These are phyloP conservation scores for Phoma sp. DNA, from an alignment of 2,329 filamentous ascomycete species.

Conservation along the genomic window DNA sequence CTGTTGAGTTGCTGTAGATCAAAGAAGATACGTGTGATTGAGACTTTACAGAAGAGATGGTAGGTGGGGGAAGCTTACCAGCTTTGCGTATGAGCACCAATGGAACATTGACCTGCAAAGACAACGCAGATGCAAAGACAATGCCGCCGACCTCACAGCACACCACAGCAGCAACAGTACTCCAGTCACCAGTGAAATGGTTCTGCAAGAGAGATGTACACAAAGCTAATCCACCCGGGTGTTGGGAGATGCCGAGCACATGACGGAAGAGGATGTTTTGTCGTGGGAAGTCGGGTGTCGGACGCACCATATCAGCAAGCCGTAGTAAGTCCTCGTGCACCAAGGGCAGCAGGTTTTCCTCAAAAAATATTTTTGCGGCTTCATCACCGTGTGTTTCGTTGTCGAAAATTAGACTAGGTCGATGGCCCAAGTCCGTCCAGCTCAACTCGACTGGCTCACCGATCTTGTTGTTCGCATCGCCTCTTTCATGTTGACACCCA, in stretches of 20 bases:
- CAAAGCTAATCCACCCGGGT: constrained; percentile 58
- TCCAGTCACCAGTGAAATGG: constrained; percentile 59
- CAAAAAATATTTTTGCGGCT: constrained; percentile 52
- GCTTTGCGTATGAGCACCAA: constrained; percentile 62
- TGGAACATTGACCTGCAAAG: constrained; percentile 50
- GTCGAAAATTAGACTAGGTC: constrained; percentile 58
- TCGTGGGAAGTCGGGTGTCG: constrained; percentile 60
- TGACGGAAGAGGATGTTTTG: constrained; percentile 64
- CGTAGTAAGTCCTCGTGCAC: constrained; percentile 56
- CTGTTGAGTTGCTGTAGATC: constrained; percentile 24
- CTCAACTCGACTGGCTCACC: constrained; percentile 17
- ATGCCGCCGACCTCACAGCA: constrained; percentile 67
- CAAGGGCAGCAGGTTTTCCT: constrained; percentile 55
- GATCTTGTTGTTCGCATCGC: constrained; percentile 17
- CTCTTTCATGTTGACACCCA: constrained; percentile 29
- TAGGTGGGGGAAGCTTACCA: constrained; percentile 67
- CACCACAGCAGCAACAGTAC: constrained; percentile 54
- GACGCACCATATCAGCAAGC: constrained; percentile 60
- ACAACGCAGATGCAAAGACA: constrained; percentile 62
- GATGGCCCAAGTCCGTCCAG: constrained; percentile 37
- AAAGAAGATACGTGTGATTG: constrained; percentile 63
- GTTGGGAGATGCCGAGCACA: constrained; percentile 63
- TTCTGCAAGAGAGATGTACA: constrained; percentile 60
- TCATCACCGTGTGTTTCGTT: constrained; percentile 59
- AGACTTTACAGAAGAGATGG: constrained; percentile 56